Evolutionary conservation across 768 basidiomycete species (phyloP).

Genomic region (Suillus spraguei): DNA sequence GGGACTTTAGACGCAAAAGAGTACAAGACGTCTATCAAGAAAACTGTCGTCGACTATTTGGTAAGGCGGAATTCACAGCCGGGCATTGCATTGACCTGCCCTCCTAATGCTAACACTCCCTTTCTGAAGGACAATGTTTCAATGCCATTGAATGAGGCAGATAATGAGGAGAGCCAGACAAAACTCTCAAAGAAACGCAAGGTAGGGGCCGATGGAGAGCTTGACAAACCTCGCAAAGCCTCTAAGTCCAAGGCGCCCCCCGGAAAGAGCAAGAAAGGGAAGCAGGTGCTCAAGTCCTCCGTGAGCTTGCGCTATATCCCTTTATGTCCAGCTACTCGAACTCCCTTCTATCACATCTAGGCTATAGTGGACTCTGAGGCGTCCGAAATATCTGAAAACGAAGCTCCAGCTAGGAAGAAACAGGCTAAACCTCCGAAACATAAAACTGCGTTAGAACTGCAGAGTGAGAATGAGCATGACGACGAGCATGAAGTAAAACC

Average conservation of each 20-base stretch:
- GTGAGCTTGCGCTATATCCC: not conserved
- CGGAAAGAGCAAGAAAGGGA: not conserved
- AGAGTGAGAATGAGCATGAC: not conserved
- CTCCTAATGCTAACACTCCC: not conserved
- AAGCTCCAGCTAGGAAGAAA: not conserved
- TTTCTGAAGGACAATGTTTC: not conserved
- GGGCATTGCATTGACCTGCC: not conserved
- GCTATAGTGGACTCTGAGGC: constrained; percentile 2
- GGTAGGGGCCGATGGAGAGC: not conserved
- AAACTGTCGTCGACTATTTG: constrained; percentile 19
- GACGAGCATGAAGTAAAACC: not conserved
- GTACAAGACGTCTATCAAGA: constrained; percentile 51
- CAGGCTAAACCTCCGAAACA: not conserved
- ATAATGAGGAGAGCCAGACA: not conserved
- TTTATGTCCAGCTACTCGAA: not conserved
- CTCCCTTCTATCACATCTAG: not conserved
- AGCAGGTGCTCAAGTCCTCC: constrained; percentile 4
- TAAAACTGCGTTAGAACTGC: not conserved
- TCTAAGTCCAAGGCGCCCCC: not conserved
- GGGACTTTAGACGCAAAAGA: constrained; percentile 45
- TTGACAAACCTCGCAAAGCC: not conserved
- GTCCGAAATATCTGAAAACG: constrained; percentile 1
- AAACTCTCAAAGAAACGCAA: constrained; percentile 17
- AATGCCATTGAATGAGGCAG: constrained; percentile 10
- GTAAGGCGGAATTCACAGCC: constrained; percentile 8